Evolutionary conservation across 1,284 basidiomycete genomes (phyloP), one percentile per base, ranked within the genome.

Genomic region (Ustilago xerochloae): DNA sequence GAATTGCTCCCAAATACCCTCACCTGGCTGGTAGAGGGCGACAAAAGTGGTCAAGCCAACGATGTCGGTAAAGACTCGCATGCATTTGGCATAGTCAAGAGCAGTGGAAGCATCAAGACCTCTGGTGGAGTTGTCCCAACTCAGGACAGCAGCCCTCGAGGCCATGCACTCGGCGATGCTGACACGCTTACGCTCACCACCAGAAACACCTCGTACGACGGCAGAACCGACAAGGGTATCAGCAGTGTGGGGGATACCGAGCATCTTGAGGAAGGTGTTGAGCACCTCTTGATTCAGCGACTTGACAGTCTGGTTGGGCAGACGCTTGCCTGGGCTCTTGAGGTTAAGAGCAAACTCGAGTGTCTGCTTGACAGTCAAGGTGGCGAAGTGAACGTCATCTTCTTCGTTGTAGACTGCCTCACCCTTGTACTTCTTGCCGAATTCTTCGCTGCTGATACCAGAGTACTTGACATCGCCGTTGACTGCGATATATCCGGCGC

Each of bases 21-120:
- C 77, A 89, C 90, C 20, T 3, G 86, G 85, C 79, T 89, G 88
- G 83, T 89, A 89, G 47, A 89, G 83, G 3, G 86, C 84, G 22
- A 80, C 76, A 30, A 85, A 76, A 22, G 59, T 71, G 20, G 54
- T 74, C 30, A 55, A 36, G 29, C 54, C 72, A 54, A 38, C 69
- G 41, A 86, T 77, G 58, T 86, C 83, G 82, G 66, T 80, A 29
- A 86, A 86, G 58, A 87, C 85, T 33, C 79, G 69, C 16, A 85
- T 77, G 38, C 74, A 74, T 53, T 85, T 84, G 33, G 70, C 69
- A 20, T 72, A 78, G 56, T 78, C 76, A 33, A 78, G 65, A 15
- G 76, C 76, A n/a, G 77, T 78, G 20, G 70, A 75, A 16, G 77
- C 71, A 46, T 78, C 77, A 16, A 78, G 62, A 61, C 77, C 77